Evolutionary conservation across 2,329 filamentous ascomycete species (phyloP), one percentile per base, ranked within the genome.

Genomic region (Xylariomycetidae sp.): DNA sequence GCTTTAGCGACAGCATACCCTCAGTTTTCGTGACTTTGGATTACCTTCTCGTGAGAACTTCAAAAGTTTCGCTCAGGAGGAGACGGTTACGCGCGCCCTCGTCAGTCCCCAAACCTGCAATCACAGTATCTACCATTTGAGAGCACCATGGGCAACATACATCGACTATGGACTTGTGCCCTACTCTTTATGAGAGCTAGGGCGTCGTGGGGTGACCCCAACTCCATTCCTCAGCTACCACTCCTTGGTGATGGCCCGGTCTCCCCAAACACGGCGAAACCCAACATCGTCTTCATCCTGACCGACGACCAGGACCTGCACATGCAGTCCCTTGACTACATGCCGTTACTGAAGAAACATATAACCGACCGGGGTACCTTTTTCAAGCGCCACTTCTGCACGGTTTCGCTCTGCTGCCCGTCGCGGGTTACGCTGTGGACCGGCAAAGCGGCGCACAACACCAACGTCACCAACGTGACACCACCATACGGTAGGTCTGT

Each of bases 231-330:
- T 29, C 49, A 54, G 31, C 32, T 44, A 18, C 46, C 40, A 2
- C 8, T 51, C 4, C 19, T 19, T 16, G 19, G 25, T 12, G 27
- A 24, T 10, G 37, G 38, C 24, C 24, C 24, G 12, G 24, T 25
- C 24, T 25, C 12, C 17, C 15, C n/a, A n/a, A n/a, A n/a, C 8
- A 29, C 5, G 8, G 19, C 28, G 10, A 3, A 49, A 13, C 67
- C 71, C 0, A 83, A 83, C 42, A 72, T 84, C 28, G 60, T 85
- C 14, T 79, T 84, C 48, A 74, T 84, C 37, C 61, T 84, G 24
- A 79, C 76, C 0, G 80, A 84, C 39, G 80, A 84, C 40, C 79
- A 84, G 47, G 79, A 84, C 47, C 54, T 75, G 2, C 68, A 74
- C 25, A 61, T 84, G 44, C 61, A 75, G 29, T 82, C 78, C 0